Evolutionary conservation across 73 alveolate species (phyloP), one percentile per base, ranked within the genome.

Genomic region (Paramecium pentaurelia): DNA sequence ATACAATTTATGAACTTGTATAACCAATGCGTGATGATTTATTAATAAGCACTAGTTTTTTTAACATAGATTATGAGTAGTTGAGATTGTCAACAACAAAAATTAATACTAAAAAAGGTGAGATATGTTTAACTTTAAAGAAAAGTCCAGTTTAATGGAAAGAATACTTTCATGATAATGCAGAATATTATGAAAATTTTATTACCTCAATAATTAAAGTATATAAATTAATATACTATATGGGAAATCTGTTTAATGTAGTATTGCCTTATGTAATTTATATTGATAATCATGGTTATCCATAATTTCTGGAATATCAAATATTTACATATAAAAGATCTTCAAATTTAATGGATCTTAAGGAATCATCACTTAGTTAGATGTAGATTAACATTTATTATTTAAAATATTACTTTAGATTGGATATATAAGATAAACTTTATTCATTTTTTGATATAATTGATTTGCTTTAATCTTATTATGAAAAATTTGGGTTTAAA

Each of bases 241-340:
- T 73, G n/a, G 58, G 37, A 37, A 37, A 34, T 10, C 1, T 73
- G n/a, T 73, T 73, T 73, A 38, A 73, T 20, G n/a, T 73, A 37
- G 87, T 40, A 16, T 38, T 73, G 16, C 87, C 87, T 3, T 73
- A 73, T n/a, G 37, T 40, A 73, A 73, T 73, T 34, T 73, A 73
- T 8, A 36, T 73, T 36, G 87, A 73, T 14, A 37, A 73, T 37
- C 28, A 37, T 34, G 87, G 64, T 12, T 38, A 14, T 30, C 87
- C 87, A 5, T 73, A 73, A 73, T 73, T 73, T 40, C 40, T 37
- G 16, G 40, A 36, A 73, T 73, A 73, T 37, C 14, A 73, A 73
- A 73, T 73, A 73, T 73, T 73, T 38, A 2, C 58, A 36, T 9
- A 73, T 18, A 30, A 73, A 73, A 10, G n/a, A 36, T 10, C 8